These are phyloP conservation scores for Seminavis robusta DNA, from an alignment of 108 stramenopile genomes.

Conservation along the genomic window DNA sequence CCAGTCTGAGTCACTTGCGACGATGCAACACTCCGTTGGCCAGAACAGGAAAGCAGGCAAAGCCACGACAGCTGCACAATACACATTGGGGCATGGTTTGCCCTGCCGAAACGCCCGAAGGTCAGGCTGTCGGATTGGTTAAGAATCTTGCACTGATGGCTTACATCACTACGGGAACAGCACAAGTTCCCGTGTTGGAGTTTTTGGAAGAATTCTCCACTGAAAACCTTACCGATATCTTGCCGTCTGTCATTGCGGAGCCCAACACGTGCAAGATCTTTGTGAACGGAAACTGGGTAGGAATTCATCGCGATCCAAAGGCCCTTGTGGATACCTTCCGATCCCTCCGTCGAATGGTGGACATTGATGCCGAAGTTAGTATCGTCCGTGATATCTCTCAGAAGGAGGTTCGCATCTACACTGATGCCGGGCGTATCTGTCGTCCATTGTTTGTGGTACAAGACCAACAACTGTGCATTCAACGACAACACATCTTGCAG, in stretches of 20 bases:
- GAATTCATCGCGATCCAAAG: constrained; percentile 94
- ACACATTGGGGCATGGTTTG: constrained; percentile 99
- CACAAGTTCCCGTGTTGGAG: constrained; percentile 89
- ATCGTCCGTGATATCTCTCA: constrained; percentile 94
- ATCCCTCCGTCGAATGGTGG: constrained; percentile 86
- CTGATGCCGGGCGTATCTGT: constrained; percentile 98
- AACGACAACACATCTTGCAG: constrained; percentile 81
- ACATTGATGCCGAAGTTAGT: constrained; percentile 96
- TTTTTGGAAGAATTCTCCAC: constrained; percentile 96
- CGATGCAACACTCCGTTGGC: constrained; percentile 98
- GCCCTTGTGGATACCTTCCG: constrained; percentile 89
- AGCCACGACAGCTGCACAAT: constrained; percentile 98
- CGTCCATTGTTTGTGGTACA: constrained; percentile 96
- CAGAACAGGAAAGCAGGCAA: constrained; percentile 96
- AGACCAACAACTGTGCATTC: constrained; percentile 75
- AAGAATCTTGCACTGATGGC: constrained; percentile 98
- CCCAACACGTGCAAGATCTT: constrained; percentile 95
- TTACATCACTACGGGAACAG: constrained; percentile 96
- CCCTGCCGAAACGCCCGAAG: constrained; percentile 95
- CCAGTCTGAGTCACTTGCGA: constrained; percentile 95
- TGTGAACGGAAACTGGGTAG: constrained; percentile 99
- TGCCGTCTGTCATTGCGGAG: constrained; percentile 92
- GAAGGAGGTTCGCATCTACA: constrained; percentile 95
- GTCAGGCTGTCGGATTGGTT: constrained; percentile 97
- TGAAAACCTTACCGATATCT: constrained; percentile 86